phyloP scores from a whole-genome alignment of 2,329 filamentous ascomycete species.

The Phaeosphaeria sp. region DNA sequence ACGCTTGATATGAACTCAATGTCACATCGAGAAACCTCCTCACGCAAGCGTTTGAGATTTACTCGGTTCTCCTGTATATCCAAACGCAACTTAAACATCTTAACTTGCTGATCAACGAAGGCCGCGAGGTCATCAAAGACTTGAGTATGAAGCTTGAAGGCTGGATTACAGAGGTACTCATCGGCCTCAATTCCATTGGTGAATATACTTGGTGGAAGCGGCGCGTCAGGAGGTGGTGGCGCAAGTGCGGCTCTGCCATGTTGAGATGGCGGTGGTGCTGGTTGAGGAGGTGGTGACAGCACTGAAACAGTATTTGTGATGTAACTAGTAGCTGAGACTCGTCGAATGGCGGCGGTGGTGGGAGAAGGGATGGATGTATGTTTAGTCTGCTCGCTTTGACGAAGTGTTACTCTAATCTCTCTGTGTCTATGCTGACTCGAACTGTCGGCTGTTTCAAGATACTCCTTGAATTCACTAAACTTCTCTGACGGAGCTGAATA shows the following conservation, averaged over 20 bases:
- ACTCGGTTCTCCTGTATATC: background rate
- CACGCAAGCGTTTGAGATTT: background rate
- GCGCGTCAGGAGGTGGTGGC: background rate
- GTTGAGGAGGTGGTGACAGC: background rate
- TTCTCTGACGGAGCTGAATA: background rate
- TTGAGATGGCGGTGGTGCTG: background rate
- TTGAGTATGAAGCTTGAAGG: slow-evolving; percentile 16
- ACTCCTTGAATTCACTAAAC: background rate
- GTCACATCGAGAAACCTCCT: background rate
- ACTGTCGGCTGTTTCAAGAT: background rate
- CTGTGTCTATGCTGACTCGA: background rate
- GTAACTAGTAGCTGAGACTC: no score
- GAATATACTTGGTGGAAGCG: slow-evolving; percentile 11
- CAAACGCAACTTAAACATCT: background rate
- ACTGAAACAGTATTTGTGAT: no score
- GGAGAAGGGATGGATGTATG: slow-evolving; percentile 1
- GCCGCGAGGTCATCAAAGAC: slow-evolving; percentile 22
- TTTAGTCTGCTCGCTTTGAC: background rate
- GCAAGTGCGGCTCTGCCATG: no score
- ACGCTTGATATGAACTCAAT: background rate
- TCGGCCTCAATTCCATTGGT: slow-evolving; percentile 4
- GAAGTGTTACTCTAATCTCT: background rate
- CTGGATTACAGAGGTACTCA: slow-evolving; percentile 11
- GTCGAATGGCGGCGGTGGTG: background rate
- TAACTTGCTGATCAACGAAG: background rate